Evolutionary conservation across 306 rosid species (phyloP), one percentile per base, ranked within the genome.

Genomic region (Pyrus betulifolia): DNA sequence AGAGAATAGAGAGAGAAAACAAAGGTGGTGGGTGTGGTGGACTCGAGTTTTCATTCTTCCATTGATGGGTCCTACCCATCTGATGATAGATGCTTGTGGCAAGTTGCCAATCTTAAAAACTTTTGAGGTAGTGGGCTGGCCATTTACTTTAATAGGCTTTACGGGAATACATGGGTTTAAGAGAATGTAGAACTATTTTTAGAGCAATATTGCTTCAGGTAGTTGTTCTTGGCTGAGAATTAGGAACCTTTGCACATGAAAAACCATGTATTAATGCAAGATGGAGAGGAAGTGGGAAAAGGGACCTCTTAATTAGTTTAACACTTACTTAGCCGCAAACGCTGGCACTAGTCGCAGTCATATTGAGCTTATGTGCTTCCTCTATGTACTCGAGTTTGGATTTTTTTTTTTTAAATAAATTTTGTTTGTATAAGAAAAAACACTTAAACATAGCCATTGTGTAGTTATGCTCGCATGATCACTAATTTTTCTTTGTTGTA

Each of bases 11-110:
- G 21, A 55, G 54, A 72, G 63, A 33, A 1, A 61, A 45, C 33
- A 52, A 79, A 69, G 84, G 80, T 68, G 76, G 74, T 75, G 79
- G 82, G 79, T 62, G 25, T 59, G 71, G 67, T 45, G 78, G 33
- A 80, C 72, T 72, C 78, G 74, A 78, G 78, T 44, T 76, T 77
- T 12, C 62, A 69, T 76, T 76, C n/a, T 62, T 9, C 23, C 12
- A 68, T 69, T 45, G 17, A 70, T 78, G 86, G 84, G 76, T 33
- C 92, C 87, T 82, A 84, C 87, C 76, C 80, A 78, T 86, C 75
- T 82, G 76, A 79, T 77, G 79, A n/a, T 77, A 68, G 77, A 81
- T 83, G 77, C 35, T 77, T 69, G 21, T 49, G 71, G 71, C 80
- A 76, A 84, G 80, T 87, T 79, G 82, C 84, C 70, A 71, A 65